These are phyloP conservation scores for Mortierella sp. DNA, from an alignment of 371 early-diverging fungal species.

Conservation along the genomic window DNA sequence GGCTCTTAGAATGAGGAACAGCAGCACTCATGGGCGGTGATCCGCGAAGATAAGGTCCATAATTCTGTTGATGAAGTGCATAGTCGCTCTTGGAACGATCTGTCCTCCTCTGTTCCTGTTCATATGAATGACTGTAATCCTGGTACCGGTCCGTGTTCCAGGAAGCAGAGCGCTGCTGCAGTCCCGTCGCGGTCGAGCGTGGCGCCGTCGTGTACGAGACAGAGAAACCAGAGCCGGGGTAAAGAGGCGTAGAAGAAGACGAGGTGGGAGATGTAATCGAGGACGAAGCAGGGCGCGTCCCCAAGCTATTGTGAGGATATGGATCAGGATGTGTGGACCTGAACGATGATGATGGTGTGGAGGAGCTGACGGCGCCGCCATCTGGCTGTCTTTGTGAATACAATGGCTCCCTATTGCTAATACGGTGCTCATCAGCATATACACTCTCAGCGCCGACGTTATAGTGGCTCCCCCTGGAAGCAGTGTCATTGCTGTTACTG, in stretches of 20 bases:
- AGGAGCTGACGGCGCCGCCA: background rate
- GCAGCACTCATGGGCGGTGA: constrained; percentile 26
- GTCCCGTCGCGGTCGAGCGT: constrained; percentile 15
- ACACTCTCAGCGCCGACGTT: background rate
- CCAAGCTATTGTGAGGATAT: constrained; percentile 8
- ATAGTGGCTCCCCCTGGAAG: background rate
- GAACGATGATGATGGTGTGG: constrained; percentile 9
- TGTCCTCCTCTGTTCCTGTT: constrained; percentile 13
- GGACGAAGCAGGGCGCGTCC: constrained; percentile 33
- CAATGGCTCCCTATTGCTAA: constrained; percentile 9
- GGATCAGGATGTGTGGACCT: constrained; percentile 23
- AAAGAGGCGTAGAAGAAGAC: constrained; percentile 10
- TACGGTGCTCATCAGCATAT: background rate
- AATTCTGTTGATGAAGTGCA: constrained; percentile 52
- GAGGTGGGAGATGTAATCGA: constrained; percentile 24
- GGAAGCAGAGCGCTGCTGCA: constrained; percentile 42
- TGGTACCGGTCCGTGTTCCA: constrained; percentile 35
- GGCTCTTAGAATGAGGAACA: constrained; percentile 12
- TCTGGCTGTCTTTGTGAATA: constrained; percentile 4
- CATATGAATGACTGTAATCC: constrained; percentile 30
- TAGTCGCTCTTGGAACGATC: constrained; percentile 39
- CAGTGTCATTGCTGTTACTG: constrained; percentile 5
- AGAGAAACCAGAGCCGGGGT: constrained; percentile 13
- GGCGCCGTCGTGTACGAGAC: constrained; percentile 11
- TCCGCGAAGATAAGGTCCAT: constrained; percentile 31